These are phyloP conservation scores for Solanum ossicruentum DNA, from an alignment of 257 asterid species.

Conservation along the genomic window DNA sequence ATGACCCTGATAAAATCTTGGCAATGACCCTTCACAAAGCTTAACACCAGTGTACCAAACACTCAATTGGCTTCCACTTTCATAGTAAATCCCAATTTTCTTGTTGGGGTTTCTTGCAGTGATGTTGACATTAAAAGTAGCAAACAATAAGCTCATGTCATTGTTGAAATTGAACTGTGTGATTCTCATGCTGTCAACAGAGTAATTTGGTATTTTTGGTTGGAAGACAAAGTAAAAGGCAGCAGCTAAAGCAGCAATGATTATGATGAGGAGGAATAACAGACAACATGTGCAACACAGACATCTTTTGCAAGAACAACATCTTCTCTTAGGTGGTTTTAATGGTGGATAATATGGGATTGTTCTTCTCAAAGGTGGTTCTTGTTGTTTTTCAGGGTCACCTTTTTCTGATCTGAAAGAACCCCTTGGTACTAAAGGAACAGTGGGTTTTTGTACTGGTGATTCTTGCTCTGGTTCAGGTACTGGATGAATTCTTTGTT, in stretches of 20 bases:
- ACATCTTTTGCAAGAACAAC: conserved; percentile 47
- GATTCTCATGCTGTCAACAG: conserved; percentile 58
- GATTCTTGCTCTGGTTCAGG: conserved; percentile 30
- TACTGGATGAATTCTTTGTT: conserved; percentile 62
- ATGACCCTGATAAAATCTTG: conserved; percentile 88
- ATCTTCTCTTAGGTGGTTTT: conserved; percentile 42
- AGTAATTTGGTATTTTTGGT: conserved; percentile 70
- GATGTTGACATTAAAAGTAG: conserved; percentile 52
- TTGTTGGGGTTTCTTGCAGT: conserved; percentile 81
- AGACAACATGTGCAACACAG: conserved; percentile 59
- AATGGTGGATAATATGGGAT: conserved; percentile 5
- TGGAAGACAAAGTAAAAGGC: conserved; percentile 51
- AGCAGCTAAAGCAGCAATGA: conserved; percentile 47
- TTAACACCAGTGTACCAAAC: conserved; percentile 46
- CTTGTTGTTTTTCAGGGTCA: conserved; percentile 37
- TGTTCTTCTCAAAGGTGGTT: background rate
- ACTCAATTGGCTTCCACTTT: conserved; percentile 55
- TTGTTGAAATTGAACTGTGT: conserved; percentile 28
- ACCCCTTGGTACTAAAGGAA: conserved; percentile 50
- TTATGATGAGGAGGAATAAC: conserved; percentile 19
- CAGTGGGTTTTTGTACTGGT: conserved; percentile 26
- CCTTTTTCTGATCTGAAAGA: conserved; percentile 64
- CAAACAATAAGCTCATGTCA: conserved; percentile 52
- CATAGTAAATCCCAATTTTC: conserved; percentile 77
- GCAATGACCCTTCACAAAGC: conserved; percentile 75